Evolutionary conservation across 331 rosid genomes (phyloP).

Genomic region (Acacia pycnantha): DNA sequence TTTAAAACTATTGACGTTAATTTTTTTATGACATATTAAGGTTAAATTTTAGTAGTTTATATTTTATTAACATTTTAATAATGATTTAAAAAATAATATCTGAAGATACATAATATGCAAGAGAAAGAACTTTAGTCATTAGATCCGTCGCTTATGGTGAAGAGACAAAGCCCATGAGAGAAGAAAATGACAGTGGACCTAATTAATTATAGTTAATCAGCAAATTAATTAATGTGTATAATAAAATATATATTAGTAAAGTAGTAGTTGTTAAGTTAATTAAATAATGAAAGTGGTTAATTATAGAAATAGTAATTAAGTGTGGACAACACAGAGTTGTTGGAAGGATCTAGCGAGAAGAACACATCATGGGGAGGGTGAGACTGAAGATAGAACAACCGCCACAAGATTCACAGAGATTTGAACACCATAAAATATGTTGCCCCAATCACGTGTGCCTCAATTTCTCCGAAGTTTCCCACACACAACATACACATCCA

Average conservation of each 20-base stretch:
- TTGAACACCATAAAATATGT: conserved; percentile 33
- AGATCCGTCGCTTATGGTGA: conserved; percentile 13
- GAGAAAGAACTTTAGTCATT: neutral
- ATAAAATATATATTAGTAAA: neutral
- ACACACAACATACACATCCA: neutral
- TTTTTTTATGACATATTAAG: too few relatives aligned
- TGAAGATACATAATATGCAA: too few relatives aligned
- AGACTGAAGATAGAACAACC: conserved; percentile 17
- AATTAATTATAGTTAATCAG: neutral
- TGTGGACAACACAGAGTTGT: neutral
- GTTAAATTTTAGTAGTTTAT: too few relatives aligned
- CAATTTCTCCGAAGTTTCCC: conserved; percentile 29
- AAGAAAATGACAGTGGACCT: neutral
- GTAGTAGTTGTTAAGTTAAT: neutral
- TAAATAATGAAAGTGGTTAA: neutral
- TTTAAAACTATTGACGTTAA: too few relatives aligned
- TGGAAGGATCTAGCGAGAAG: neutral
- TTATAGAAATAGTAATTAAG: neutral
- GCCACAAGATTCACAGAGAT: conserved; percentile 29
- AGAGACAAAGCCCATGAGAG: neutral
- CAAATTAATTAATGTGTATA: neutral
- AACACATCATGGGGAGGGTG: neutral
- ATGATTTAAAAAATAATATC: too few relatives aligned
- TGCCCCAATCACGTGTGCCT: conserved; percentile 40
- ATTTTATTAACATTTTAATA: too few relatives aligned